phyloP scores from a whole-genome alignment of 768 basidiomycete species.

The Russula foetens region DNA sequence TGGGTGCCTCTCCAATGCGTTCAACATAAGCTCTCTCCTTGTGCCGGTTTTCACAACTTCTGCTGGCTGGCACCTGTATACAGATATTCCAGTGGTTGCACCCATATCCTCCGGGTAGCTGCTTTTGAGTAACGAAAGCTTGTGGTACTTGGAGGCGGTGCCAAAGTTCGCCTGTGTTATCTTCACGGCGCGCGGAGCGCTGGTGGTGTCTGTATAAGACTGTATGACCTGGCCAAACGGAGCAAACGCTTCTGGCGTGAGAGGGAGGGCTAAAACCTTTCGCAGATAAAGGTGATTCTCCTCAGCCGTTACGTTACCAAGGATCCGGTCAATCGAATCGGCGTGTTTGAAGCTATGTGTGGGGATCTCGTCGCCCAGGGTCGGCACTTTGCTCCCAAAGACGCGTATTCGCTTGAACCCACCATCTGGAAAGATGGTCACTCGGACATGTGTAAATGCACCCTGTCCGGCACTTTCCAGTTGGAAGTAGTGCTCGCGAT shows the following conservation, averaged over 20 bases:
- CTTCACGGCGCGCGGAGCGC: conserved; percentile 54
- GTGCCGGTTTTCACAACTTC: conserved; percentile 40
- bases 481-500: conserved; percentile 85
- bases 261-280: conserved; percentile 48
- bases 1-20: conserved; percentile 81
- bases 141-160: conserved; percentile 90
- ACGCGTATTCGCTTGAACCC: conserved; percentile 91
- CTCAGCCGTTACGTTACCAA: not conserved
- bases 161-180: conserved; percentile 83
- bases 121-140: conserved; percentile 61
- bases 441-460: conserved; percentile 72
- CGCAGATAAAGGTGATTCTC: not conserved
- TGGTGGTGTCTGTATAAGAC: conserved; percentile 61
- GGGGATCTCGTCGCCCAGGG: not conserved
- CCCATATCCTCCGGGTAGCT: conserved; percentile 52
- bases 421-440: conserved; percentile 92
- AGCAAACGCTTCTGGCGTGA: conserved; percentile 81
- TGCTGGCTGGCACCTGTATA: conserved; percentile 69
- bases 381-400: conserved; percentile 48
- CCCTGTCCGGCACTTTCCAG: conserved; percentile 53
- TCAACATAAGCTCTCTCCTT: conserved; percentile 52
- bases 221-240: conserved; percentile 90
- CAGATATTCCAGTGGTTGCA: conserved; percentile 65
- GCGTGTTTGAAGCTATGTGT: not conserved
- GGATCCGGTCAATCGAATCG: not conserved